Evolutionary conservation across 345 rosid species (phyloP), one percentile per base, ranked within the genome.

Genomic region (Iberis pinnata): DNA sequence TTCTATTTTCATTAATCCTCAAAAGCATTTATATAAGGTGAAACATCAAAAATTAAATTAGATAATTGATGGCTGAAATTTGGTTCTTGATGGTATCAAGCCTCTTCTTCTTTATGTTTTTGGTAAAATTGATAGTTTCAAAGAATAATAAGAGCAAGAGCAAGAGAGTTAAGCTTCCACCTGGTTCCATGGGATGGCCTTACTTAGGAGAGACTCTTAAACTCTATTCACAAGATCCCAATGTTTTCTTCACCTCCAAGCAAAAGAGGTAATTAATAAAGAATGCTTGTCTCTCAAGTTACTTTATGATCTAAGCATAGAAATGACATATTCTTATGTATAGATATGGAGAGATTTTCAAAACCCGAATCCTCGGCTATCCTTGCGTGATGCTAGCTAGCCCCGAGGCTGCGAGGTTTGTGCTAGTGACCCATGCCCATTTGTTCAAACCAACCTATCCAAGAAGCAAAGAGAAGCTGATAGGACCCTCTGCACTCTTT

Each of bases 401-500:
- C 66, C 85, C 97, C 1, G 95, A 85, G 20, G 94, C 92, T 13
- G 89, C 85, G 0, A 83, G 75, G 70, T 79, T 81, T 24, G 95
- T 89, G 10, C 83, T 85, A 0, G 80, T 68, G 3, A 89, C 87
- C 1, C 75, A 61, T 46, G 65, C 92, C 16, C 71, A 83, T 60
- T 83, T 89, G 41, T 89, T 89, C 72, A 85, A 89, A 65, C 97
- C 97, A 3, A 83, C 92, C 44, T 89, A 81, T 43, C 97, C 95
- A 0, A 87, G 84, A 3, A 85, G 92, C 48, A 89, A 89, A 70
- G 97, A 89, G 74, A 79, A 83, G 77, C 81, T 85, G 86, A 15
- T 89, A 0, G 97, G 97, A 13, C 79, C 73, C 58, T 80, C 83
- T 66, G 95, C 92, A 37, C 76, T 89, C 54, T 89, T 89, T 69